phyloP scores from a whole-genome alignment of 768 basidiomycete genomes.

The Serpula lacrymans region DNA sequence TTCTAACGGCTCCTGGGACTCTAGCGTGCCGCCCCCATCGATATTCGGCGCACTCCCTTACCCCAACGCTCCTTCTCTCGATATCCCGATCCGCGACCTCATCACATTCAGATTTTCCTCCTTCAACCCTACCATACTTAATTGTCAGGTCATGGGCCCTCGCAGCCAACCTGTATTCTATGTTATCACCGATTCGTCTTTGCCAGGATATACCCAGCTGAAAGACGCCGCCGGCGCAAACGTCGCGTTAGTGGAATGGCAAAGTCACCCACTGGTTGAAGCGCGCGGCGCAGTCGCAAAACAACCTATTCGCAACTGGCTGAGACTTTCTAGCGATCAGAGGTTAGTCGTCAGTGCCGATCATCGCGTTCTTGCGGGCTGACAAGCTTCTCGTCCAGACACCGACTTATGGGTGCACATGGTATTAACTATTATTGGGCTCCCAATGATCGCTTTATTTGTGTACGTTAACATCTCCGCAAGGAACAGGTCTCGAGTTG shows the following conservation, averaged over 20 bases:
- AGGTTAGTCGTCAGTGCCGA: slow-evolving; percentile 36
- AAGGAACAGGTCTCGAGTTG: slow-evolving; percentile 1
- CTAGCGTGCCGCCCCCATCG: slow-evolving; percentile 38
- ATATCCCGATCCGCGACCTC: slow-evolving; percentile 29
- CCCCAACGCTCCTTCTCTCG: slow-evolving; percentile 26
- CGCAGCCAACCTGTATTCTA: slow-evolving; percentile 46
- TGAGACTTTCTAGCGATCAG: slow-evolving; percentile 46
- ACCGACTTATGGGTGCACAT: slow-evolving; percentile 50
- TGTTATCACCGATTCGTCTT: slow-evolving; percentile 46
- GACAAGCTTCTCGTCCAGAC: slow-evolving; percentile 17
- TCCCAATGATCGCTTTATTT: slow-evolving; percentile 50
- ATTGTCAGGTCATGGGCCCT: slow-evolving; percentile 52
- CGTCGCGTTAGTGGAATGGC: slow-evolving; percentile 59
- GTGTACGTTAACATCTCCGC: slow-evolving; percentile 34
- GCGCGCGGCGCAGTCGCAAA: slow-evolving; percentile 47
- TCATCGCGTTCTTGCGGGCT: slow-evolving; percentile 4
- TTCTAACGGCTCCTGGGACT: slow-evolving; percentile 9
- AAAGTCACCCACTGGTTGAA: slow-evolving; percentile 46
- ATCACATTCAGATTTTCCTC: slow-evolving; percentile 48
- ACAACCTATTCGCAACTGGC: slow-evolving; percentile 51
- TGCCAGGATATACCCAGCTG: slow-evolving; percentile 52
- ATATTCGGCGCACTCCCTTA: slow-evolving; percentile 65
- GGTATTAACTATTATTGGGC: slow-evolving; percentile 54
- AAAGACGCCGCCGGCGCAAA: slow-evolving; percentile 45
- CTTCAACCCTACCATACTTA: slow-evolving; percentile 49